phyloP scores from a whole-genome alignment of 768 basidiomycete species.

The Lentinula lateritia region DNA sequence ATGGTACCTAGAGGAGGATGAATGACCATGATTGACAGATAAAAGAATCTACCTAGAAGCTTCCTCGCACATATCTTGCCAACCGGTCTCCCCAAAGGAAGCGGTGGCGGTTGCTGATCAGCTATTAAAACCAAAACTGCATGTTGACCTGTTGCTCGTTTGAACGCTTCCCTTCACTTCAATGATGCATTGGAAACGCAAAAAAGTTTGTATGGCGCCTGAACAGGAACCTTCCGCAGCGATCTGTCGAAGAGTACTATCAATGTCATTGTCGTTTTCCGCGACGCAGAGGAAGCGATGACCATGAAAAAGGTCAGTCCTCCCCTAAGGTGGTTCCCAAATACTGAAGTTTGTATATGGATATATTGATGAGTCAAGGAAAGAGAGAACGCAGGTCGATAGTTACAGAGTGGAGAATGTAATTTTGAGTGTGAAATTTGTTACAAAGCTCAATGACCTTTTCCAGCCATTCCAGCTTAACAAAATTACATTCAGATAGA shows the following conservation, averaged over 20 bases:
- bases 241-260: conserved; percentile 45
- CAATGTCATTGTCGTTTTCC: conserved; percentile 46
- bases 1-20: conserved; percentile 22
- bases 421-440: conserved; percentile 17
- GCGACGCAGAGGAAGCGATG: conserved; percentile 58
- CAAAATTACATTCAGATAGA: conserved; percentile 51
- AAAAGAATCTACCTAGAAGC: conserved; percentile 19
- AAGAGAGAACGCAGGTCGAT: conserved; percentile 52
- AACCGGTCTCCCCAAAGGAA: conserved; percentile 48
- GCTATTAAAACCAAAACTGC: conserved; percentile 49
- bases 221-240: conserved; percentile 52
- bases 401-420: conserved; percentile 55
- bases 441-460: conserved; percentile 36
- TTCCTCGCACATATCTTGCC: conserved; percentile 47
- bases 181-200: conserved; percentile 41
- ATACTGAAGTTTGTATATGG: conserved; percentile 40
- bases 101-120: conserved; percentile 40
- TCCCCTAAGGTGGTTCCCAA: conserved; percentile 67
- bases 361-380: conserved; percentile 43
- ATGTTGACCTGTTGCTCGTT: conserved; percentile 46
- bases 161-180: conserved; percentile 48
- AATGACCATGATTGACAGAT: background rate
- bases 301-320: conserved; percentile 45
- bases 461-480: conserved; percentile 62
- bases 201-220: conserved; percentile 59